Evolutionary conservation across 441 rosid genomes (phyloP), one percentile per base, ranked within the genome.

Genomic region (Arabidopsis hybrid): DNA sequence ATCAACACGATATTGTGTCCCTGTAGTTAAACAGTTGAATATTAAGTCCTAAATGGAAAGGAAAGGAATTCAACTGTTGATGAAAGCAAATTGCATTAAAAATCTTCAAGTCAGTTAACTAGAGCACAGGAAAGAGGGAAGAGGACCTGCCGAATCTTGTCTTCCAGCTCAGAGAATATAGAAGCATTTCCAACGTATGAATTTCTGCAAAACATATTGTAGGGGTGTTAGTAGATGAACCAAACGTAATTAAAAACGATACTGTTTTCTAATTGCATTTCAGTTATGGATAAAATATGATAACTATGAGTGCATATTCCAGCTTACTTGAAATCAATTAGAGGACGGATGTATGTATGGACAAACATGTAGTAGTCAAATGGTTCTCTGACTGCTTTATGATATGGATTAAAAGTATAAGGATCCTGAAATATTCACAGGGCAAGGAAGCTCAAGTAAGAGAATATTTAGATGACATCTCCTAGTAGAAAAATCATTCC

Each of bases 311-410:
- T 52, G 14, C 21, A 55, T n/a, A 47, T 40, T 61, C 29, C 58
- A 68, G 73, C 93, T 86, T 75, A 95, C 99, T 84, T 83, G 86
- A 91, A 95, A 85, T 95, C 92, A 78, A 90, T 64, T 68, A 95
- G 78, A 58, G 96, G 97, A 36, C 96, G 89, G 49, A 95, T 85
- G 79, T 91, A 95, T 67, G 91, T 92, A 81, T 95, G 98, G 76
- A 95, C 99, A 88, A 95, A 89, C 79, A 82, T 81, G 81, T 86
- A 95, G 83, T 95, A 92, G 84, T 95, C 99, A 77, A 90, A 91
- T 60, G 99, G 98, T 80, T 91, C 89, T 74, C 96, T 81, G 78
- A 90, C 35, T 71, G 96, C 96, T 83, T 88, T 86, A 83, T 92
- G 99, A 83, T 89, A 83, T 45, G 97, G 93, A 36, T 83, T 69